phyloP scores from a whole-genome alignment of 176 grass and related monocot species.

The Aegilops bicornis region DNA sequence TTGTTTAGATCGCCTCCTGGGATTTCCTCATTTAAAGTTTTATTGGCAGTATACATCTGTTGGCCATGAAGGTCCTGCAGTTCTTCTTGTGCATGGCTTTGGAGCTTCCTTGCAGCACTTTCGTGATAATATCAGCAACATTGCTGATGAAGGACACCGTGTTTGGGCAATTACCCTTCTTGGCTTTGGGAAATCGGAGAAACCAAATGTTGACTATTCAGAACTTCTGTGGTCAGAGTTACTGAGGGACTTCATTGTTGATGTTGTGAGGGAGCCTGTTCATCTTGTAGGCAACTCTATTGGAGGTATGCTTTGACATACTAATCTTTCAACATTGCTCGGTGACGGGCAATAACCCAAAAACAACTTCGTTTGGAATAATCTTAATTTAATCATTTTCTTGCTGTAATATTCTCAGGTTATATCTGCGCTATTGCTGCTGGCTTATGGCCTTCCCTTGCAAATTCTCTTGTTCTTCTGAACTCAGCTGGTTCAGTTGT shows the following conservation, averaged over 20 bases:
- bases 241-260: slow-evolving; percentile 72
- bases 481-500: slow-evolving; percentile 90
- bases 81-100: slow-evolving; percentile 95
- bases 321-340: slow-evolving; percentile 14
- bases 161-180: slow-evolving; percentile 92
- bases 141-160: slow-evolving; percentile 66
- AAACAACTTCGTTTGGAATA: not conserved
- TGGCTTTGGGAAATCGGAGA: slow-evolving; percentile 90
- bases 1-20: slow-evolving; percentile 2
- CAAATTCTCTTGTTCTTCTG: slow-evolving; percentile 80
- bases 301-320: slow-evolving; percentile 63
- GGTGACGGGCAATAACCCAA: not conserved
- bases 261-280: slow-evolving; percentile 75
- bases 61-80: slow-evolving; percentile 67
- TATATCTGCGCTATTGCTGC: slow-evolving; percentile 74
- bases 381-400: not conserved
- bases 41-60: slow-evolving; percentile 67
- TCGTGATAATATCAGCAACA: slow-evolving; percentile 69
- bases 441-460: slow-evolving; percentile 81
- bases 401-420: slow-evolving; percentile 49
- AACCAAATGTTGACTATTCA: slow-evolving; percentile 77
- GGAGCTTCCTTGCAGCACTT: slow-evolving; percentile 94
- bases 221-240: slow-evolving; percentile 96
- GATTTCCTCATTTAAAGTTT: slow-evolving; percentile 31
- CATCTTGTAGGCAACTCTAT: slow-evolving; percentile 97